Base-by-base conservation (phyloP, 305 asterid species). In the Coffea humblotiana region DNA sequence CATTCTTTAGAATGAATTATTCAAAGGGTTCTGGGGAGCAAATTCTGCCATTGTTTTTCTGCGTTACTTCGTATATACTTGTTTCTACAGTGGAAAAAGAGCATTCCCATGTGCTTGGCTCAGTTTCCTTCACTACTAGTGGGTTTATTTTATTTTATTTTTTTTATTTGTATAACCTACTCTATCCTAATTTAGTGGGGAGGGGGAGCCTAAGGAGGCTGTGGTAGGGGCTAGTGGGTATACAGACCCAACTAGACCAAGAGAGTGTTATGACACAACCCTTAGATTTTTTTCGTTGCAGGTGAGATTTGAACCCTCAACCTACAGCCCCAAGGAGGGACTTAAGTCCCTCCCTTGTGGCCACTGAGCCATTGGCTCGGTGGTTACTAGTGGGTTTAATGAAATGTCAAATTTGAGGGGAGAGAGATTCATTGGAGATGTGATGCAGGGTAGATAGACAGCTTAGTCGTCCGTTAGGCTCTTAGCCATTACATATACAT, bases 331-430 rank as follows among this genome's bases (percentile, higher is more conserved):
- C n/a, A n/a, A n/a, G n/a, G n/a, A n/a, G n/a, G n/a, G n/a, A n/a
- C n/a, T n/a, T n/a, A n/a, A n/a, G n/a, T n/a, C n/a, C n/a, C n/a
- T n/a, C n/a, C n/a, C n/a, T n/a, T n/a, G n/a, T n/a, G n/a, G n/a
- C n/a, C n/a, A n/a, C n/a, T n/a, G n/a, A n/a, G n/a, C n/a, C n/a
- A n/a, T n/a, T n/a, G n/a, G n/a, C n/a, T n/a, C n/a, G n/a, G n/a
- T n/a, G n/a, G n/a, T n/a, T 19, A 19, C 82, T 77, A 67, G 79
- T 77, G 81, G 84, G 29, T 83, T 80, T 60, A 79, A 80, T 74
- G 82, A 77, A 77, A 78, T 81, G 76, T 77, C 84, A 74, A 73
- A 40, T 74, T 80, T 73, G 47, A 15, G 74, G 47, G 8, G 29
- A 68, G 13, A 52, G 51, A 16, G 51, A 82, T 54, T 75, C 72